These are phyloP conservation scores for Cladosporium sp. DNA, from an alignment of 2,329 filamentous ascomycete genomes.

Conservation along the genomic window DNA sequence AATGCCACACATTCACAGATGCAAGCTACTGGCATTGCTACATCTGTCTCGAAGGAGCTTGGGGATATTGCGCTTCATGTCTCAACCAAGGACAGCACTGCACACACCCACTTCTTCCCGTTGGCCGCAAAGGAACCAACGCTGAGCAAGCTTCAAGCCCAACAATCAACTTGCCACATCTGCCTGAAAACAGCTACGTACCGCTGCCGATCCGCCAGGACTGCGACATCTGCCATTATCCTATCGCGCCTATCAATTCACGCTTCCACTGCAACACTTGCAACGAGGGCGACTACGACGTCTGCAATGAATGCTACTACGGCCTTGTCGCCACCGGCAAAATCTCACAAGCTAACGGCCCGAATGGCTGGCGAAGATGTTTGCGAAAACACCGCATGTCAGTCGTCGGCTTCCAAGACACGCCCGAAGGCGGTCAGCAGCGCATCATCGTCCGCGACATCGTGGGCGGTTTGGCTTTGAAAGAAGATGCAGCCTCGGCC, in stretches of 20 bases:
- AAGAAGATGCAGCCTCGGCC: conserved; percentile 43
- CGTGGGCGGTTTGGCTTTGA: conserved; percentile 74
- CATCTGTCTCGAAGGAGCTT: conserved; percentile 85
- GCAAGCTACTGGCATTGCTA: conserved; percentile 89
- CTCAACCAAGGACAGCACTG: conserved; percentile 82
- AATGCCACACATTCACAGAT: conserved; percentile 73
- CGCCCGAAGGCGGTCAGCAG: conserved; percentile 63
- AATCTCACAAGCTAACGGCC: conserved; percentile 74
- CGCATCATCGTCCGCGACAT: conserved; percentile 70
- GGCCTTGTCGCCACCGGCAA: conserved; percentile 63
- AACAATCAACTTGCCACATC: conserved; percentile 34
- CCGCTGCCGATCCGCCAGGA: conserved; percentile 70
- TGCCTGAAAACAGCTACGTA: conserved; percentile 45
- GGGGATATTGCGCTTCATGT: conserved; percentile 89
- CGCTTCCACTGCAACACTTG: conserved; percentile 82
- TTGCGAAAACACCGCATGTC: conserved; percentile 81
- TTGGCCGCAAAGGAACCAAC: conserved; percentile 58
- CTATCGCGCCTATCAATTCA: conserved; percentile 68
- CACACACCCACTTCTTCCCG: conserved; percentile 76
- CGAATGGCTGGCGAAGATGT: conserved; percentile 81
- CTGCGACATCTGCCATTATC: conserved; percentile 76
- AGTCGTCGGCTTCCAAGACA: conserved; percentile 72
- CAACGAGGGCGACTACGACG: conserved; percentile 80
- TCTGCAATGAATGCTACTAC: conserved; percentile 78
- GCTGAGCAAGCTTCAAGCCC: conserved; percentile 17